Conservation (phyloP, 2,329 filamentous ascomycete genomes). For the Colletotrichum costaricense region DNA sequence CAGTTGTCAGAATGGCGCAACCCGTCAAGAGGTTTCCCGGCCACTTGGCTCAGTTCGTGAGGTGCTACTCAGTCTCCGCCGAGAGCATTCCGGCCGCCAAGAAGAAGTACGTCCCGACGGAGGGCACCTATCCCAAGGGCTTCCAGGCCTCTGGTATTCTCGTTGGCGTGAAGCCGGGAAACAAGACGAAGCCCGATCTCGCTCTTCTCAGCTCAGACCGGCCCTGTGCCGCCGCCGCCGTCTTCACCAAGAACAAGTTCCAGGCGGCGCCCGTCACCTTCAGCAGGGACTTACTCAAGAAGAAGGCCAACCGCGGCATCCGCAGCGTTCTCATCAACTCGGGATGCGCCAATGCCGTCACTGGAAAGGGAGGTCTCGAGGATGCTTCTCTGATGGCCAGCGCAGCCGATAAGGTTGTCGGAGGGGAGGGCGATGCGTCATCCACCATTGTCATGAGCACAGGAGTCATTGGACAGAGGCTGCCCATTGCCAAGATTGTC, state of each 20-base stretch:
- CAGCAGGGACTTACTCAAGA: constrained; percentile 77
- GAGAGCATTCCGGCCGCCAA: constrained; percentile 80
- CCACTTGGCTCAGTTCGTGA: constrained; percentile 42
- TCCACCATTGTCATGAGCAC: constrained; percentile 97
- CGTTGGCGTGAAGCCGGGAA: constrained; percentile 93
- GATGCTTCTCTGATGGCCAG: constrained; percentile 88
- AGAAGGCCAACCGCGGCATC: constrained; percentile 75
- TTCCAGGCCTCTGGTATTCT: constrained; percentile 89
- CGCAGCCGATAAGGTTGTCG: constrained; percentile 75
- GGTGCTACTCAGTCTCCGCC: constrained; percentile 69
- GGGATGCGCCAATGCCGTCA: constrained; percentile 97
- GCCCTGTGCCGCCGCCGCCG: constrained; percentile 87
- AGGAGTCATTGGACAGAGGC: constrained; percentile 93
- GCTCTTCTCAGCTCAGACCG: constrained; percentile 88
- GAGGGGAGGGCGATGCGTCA: constrained; percentile 50
- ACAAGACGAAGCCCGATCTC: constrained; percentile 91
- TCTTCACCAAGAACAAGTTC: constrained; percentile 99
- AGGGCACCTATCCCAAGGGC: constrained; percentile 88
- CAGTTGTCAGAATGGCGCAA: constrained; percentile 31
- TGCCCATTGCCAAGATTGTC: constrained; percentile 93
- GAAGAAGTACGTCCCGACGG: constrained; percentile 87
- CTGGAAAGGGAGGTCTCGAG: constrained; percentile 87
- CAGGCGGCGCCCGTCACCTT: constrained; percentile 95
- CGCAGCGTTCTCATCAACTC: constrained; percentile 92
- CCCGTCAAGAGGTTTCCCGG: constrained; percentile 34